Conservation (phyloP, 305 asterid genomes). For the Ruellia speciosa region DNA sequence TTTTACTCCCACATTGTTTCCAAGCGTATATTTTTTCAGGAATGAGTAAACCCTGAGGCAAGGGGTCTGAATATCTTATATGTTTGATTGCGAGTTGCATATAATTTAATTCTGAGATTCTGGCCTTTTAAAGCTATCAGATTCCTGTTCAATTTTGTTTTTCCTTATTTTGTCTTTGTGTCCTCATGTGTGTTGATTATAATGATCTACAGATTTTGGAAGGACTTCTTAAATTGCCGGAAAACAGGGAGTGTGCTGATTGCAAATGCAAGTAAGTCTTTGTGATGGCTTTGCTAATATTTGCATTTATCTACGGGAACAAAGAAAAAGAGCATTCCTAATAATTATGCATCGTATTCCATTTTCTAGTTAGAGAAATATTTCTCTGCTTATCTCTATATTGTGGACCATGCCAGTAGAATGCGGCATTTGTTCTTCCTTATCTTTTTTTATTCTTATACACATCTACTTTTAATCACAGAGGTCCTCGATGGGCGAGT, state of each 20-base stretch:
- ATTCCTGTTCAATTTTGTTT: slow-evolving; percentile 10
- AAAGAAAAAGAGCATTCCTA: neutral
- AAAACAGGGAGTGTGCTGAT: slow-evolving; percentile 98
- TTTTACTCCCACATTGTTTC: too few relatives aligned
- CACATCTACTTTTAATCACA: slow-evolving; percentile 28
- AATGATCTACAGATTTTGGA: slow-evolving; percentile 66
- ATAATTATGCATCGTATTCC: too few relatives aligned
- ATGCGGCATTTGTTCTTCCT: neutral
- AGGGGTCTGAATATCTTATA: neutral
- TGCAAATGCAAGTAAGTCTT: slow-evolving; percentile 87
- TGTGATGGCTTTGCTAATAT: slow-evolving; percentile 12
- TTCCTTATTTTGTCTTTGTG: neutral
- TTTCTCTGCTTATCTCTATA: too few relatives aligned
- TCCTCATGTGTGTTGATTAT: slow-evolving; percentile 9
- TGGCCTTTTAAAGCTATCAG: neutral
- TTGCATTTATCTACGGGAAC: slow-evolving; percentile 8
- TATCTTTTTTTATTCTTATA: slow-evolving; percentile 3
- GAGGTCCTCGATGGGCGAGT: slow-evolving; percentile 99
- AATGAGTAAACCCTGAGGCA: neutral
- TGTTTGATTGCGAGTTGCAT: neutral
- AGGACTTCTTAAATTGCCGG: slow-evolving; percentile 97
- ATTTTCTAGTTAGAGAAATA: too few relatives aligned
- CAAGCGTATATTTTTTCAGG: too few relatives aligned
- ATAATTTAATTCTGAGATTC: neutral
- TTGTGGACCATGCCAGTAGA: too few relatives aligned